phyloP scores from a whole-genome alignment of 2,329 filamentous ascomycete species.

The Xylogone sp. region DNA sequence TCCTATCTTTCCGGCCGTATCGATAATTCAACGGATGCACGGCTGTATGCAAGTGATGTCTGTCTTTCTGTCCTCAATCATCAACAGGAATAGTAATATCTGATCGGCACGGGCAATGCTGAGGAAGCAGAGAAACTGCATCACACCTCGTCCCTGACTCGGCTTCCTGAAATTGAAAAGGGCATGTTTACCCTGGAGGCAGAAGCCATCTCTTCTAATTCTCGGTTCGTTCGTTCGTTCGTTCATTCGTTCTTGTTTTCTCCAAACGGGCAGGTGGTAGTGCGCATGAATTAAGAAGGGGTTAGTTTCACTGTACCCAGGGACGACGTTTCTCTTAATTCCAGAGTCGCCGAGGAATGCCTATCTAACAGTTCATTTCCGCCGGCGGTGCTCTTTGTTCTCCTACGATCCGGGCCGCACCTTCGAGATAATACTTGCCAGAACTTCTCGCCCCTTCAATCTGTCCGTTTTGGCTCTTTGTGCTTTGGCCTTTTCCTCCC shows the following conservation, averaged over 20 bases:
- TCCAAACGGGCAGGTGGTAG: background rate
- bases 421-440: background rate
- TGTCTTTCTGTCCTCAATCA: background rate
- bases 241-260: background rate
- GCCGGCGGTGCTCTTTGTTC: too few species aligned
- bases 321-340: too few species aligned
- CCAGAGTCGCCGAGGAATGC: too few species aligned
- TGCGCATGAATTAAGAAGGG: background rate
- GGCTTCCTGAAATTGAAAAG: too few species aligned
- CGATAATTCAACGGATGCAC: conserved; percentile 18
- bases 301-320: too few species aligned
- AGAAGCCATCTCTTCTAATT: too few species aligned
- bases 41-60: conserved; percentile 25
- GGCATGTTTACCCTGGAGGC: too few species aligned
- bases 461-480: background rate
- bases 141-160: background rate
- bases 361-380: too few species aligned
- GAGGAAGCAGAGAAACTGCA: background rate
- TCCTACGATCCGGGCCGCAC: too few species aligned
- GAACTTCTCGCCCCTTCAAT: background rate
- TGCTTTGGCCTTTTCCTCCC: too few species aligned
- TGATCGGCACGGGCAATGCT: background rate
- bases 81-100: background rate
- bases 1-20: conserved; percentile 6
- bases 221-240: background rate